A percentile compares a stretch with the other conserved stretches of the same genome.
These are phyloP conservation scores for Trypanosoma avium DNA, from an alignment of 208 protist species.

Conservation along the genomic window DNA sequence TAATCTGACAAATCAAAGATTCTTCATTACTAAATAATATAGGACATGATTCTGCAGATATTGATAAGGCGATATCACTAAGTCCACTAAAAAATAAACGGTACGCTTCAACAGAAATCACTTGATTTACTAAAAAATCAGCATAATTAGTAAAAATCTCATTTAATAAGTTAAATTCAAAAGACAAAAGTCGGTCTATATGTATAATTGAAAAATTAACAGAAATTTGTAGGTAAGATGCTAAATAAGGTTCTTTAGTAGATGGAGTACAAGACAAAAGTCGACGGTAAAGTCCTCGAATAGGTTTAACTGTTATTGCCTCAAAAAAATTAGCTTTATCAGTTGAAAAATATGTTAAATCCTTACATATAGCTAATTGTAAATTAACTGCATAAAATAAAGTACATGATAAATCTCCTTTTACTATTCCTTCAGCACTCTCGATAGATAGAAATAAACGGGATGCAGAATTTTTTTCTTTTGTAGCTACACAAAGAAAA, in stretches of 20 bases:
- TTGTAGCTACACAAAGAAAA: background rate
- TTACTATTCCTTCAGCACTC: background rate
- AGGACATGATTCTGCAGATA: constrained; percentile 20
- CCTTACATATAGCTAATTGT: background rate
- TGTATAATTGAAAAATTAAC: constrained; percentile 25
- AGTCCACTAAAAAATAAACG: constrained; percentile 61
- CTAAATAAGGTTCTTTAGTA: constrained; percentile 32
- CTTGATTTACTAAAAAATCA: constrained; percentile 35
- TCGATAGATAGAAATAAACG: background rate
- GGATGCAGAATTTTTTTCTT: background rate
- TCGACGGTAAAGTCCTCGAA: constrained; percentile 15
- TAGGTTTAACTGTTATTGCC: constrained; percentile 23
- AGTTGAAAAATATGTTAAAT: constrained; percentile 13
- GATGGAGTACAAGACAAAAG: constrained; percentile 20
- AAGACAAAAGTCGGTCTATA: constrained; percentile 20
- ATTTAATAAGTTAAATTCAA: constrained; percentile 21
- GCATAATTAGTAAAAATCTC: constrained; percentile 14
- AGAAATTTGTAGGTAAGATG: constrained; percentile 48
- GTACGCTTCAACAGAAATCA: constrained; percentile 47
- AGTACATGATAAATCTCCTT: background rate
- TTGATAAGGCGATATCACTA: constrained; percentile 44
- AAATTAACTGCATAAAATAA: constrained; percentile 2
- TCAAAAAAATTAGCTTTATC: constrained; percentile 17
- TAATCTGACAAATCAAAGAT: constrained; percentile 8
- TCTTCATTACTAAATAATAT: constrained; percentile 14